Evolutionary conservation across 2,329 filamentous ascomycete genomes (phyloP).

Genomic region (Phaeosphaeriaceae sp.): DNA sequence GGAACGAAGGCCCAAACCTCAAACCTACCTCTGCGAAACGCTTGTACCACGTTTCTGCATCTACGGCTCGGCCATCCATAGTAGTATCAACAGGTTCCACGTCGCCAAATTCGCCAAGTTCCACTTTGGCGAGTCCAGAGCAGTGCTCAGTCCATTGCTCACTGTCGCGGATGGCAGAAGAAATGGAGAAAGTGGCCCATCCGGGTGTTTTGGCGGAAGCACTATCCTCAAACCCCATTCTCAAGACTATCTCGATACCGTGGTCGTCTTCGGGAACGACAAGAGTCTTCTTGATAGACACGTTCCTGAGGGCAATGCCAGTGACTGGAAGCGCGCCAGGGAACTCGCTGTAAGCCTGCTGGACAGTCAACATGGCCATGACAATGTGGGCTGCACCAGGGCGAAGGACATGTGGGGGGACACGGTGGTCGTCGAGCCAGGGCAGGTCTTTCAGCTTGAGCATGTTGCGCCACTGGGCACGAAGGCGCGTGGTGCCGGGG

Average conservation of each 20-base stretch:
- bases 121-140: neutral
- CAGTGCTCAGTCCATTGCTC: slow-evolving; percentile 1
- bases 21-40: slow-evolving; percentile 22
- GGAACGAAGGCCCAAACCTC: slow-evolving; percentile 28
- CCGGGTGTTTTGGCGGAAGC: slow-evolving; percentile 7
- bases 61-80: neutral
- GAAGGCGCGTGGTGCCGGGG: slow-evolving; percentile 1
- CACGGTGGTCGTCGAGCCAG: slow-evolving; percentile 27
- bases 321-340: neutral
- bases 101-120: neutral
- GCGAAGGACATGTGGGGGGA: slow-evolving; percentile 48
- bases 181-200: slow-evolving; percentile 26
- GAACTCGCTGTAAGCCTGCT: neutral
- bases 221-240: slow-evolving; percentile 10
- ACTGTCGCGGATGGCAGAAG: slow-evolving; percentile 9
- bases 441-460: slow-evolving; percentile 14
- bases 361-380: slow-evolving; percentile 41
- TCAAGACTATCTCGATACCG: slow-evolving; percentile 24
- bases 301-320: slow-evolving; percentile 23
- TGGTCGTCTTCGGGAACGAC: slow-evolving; percentile 26
- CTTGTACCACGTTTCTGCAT: slow-evolving; percentile 28
- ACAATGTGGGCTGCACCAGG: slow-evolving; percentile 54
- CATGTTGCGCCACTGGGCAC: slow-evolving; percentile 17
- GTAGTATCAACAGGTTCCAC: neutral
- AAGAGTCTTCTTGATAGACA: slow-evolving; percentile 24